Base-by-base conservation (phyloP, 768 basidiomycete genomes). In the Trametes cingulata region DNA sequence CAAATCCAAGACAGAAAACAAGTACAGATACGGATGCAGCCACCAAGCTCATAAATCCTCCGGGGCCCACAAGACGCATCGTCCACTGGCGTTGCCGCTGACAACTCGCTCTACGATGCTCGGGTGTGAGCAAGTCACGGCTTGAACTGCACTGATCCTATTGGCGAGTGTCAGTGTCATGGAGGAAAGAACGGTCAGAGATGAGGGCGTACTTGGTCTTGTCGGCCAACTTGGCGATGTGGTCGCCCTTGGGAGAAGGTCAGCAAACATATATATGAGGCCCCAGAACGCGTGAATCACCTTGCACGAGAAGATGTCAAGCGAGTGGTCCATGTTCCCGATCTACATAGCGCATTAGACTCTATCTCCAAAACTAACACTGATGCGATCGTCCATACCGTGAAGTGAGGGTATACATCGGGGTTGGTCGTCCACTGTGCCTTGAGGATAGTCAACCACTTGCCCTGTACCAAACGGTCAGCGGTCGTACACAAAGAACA, bases 61-160 rank as follows among this genome's bases (percentile, higher is more conserved):
- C 9, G 82, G 82, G 29, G 87, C 90, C 92, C 92, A 94, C 12
- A 94, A 73, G 13, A 90, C 82, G 69, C 91, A 93, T 53, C 88
- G 80, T 25, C 92, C 92, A 60, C 85, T 89, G 1, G 72, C 92
- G 67, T 91, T 93, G 20, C 91, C 92, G 45, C 83, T 90, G 3
- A 81, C 91, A 22, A 80, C 87, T 25, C 92, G 82, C 67, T 90
- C 90, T 2, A 90, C 78, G 20, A 90, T 74, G 56, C 69, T 86
- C 0, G 92, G 91, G 70, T 93, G 92, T 14, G 89, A 91, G 65
- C 87, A 90, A 8, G 92, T 91, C n/a, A 93, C 92, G n/a, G 92
- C 91, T 73, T 93, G 92, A 4, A 88, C 87, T 1, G 92, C 91
- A 20, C 88, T 83, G 60, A 93, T 86, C 63, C 89, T 92, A 55